A percentile compares a stretch with the other conserved stretches of the same genome.
phyloP scores from a whole-genome alignment of 2,329 filamentous ascomycete species.

The Monosporascus sp. region DNA sequence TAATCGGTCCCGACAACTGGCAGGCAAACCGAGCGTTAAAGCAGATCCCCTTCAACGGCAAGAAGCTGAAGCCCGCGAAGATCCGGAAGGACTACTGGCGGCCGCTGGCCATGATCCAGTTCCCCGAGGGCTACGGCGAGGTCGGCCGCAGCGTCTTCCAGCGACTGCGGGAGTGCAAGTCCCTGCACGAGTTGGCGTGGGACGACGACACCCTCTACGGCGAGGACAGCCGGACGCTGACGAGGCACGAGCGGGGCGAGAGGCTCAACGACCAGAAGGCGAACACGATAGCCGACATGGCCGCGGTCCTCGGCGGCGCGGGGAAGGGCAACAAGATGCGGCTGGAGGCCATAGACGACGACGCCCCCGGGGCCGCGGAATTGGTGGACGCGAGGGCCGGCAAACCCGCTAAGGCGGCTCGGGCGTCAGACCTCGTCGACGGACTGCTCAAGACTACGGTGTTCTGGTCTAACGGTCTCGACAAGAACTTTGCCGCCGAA shows the following conservation, averaged over 20 bases:
- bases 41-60: constrained; percentile 55
- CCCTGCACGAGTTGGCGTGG: constrained; percentile 60
- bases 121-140: constrained; percentile 45
- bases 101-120: constrained; percentile 55
- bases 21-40: constrained; percentile 19
- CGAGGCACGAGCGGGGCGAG: constrained; percentile 40
- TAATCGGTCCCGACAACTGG: neutral
- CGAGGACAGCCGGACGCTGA: constrained; percentile 28
- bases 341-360: constrained; percentile 8
- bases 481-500: constrained; percentile 39
- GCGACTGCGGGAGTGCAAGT: constrained; percentile 60
- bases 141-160: constrained; percentile 58
- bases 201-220: constrained; percentile 39
- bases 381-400: neutral
- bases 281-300: constrained; percentile 60
- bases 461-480: constrained; percentile 46
- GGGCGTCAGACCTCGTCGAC: neutral
- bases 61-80: constrained; percentile 59
- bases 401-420: neutral
- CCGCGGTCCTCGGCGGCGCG: constrained; percentile 48
- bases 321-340: constrained; percentile 48
- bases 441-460: constrained; percentile 39
- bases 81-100: constrained; percentile 65
- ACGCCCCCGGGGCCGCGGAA: neutral
- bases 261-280: constrained; percentile 56